phyloP scores from a whole-genome alignment of 2,329 filamentous ascomycete species.

The Phoma sp. region DNA sequence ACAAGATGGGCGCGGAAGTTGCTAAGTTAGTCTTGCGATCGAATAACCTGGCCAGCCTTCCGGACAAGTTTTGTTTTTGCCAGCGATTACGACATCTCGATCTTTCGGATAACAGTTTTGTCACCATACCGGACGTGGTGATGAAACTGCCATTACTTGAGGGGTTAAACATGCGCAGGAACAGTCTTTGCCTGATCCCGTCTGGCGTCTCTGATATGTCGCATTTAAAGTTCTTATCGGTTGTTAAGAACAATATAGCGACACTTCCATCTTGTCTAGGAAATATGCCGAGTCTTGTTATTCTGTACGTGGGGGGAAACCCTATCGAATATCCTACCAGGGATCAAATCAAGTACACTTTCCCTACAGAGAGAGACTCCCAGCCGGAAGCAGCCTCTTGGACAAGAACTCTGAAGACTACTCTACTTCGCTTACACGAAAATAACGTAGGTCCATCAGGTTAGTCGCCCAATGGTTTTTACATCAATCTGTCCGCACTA shows the following conservation, averaged over 20 bases:
- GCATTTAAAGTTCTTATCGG: neutral
- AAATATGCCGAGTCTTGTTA: neutral
- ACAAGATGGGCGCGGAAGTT: neutral
- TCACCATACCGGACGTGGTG: slow-evolving; percentile 2
- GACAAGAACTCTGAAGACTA: neutral
- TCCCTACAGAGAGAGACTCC: neutral
- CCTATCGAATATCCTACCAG: neutral
- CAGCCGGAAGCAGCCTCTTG: neutral
- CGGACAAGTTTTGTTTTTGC: neutral
- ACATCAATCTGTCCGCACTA: too few species aligned
- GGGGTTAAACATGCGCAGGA: slow-evolving; percentile 1
- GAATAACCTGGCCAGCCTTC: neutral
- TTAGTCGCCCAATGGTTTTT: neutral
- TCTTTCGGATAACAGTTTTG: slow-evolving; percentile 4
- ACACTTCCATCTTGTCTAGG: neutral
- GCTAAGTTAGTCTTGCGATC: neutral
- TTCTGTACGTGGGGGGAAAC: neutral
- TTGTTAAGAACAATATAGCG: neutral
- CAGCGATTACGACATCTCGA: neutral
- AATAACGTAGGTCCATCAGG: neutral
- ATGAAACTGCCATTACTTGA: neutral
- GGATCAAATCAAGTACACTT: neutral
- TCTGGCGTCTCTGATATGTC: neutral
- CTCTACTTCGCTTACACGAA: neutral
- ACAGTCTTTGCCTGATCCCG: slow-evolving; percentile 3